Conservation (phyloP, 2,329 filamentous ascomycete species). For the Aspergillus proliferans region DNA sequence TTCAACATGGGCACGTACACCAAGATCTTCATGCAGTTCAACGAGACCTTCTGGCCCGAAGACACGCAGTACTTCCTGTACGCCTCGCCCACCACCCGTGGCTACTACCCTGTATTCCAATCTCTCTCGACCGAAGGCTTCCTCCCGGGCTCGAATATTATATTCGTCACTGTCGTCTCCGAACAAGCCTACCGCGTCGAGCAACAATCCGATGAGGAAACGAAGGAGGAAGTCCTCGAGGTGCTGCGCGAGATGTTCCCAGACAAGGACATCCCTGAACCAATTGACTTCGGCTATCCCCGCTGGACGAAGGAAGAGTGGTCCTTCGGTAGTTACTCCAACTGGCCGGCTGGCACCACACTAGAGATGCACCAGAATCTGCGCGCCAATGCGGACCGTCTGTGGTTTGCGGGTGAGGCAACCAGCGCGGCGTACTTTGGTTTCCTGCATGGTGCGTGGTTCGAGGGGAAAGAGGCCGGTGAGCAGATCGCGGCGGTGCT, state of each 20-base stretch:
- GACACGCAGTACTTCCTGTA: conserved; percentile 52
- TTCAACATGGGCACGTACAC: conserved; percentile 68
- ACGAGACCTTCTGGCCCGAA: conserved; percentile 59
- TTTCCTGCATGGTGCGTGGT: conserved; percentile 59
- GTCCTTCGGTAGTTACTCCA: conserved; percentile 59
- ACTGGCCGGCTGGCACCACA: conserved; percentile 60
- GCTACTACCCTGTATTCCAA: conserved; percentile 59
- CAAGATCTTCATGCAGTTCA: conserved; percentile 66
- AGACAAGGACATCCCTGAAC: conserved; percentile 50
- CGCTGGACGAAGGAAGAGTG: conserved; percentile 49
- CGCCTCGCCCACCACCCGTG: conserved; percentile 42
- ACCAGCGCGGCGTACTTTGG: conserved; percentile 60
- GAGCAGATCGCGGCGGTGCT: conserved; percentile 25
- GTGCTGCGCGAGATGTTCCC: conserved; percentile 60
- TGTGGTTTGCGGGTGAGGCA: conserved; percentile 62
- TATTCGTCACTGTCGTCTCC: conserved; percentile 59
- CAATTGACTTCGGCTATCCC: conserved; percentile 56
- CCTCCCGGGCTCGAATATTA: conserved; percentile 55
- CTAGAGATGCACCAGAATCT: conserved; percentile 63
- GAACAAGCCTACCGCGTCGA: conserved; percentile 54
- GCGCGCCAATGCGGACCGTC: conserved; percentile 54
- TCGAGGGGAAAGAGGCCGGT: conserved; percentile 49
- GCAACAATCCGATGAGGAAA: conserved; percentile 53
- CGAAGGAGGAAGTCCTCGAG: conserved; percentile 50
- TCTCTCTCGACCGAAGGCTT: conserved; percentile 55